Conservation (phyloP, 1,139 yeast genomes). For the Zygosaccharomyces pseudobailii region DNA sequence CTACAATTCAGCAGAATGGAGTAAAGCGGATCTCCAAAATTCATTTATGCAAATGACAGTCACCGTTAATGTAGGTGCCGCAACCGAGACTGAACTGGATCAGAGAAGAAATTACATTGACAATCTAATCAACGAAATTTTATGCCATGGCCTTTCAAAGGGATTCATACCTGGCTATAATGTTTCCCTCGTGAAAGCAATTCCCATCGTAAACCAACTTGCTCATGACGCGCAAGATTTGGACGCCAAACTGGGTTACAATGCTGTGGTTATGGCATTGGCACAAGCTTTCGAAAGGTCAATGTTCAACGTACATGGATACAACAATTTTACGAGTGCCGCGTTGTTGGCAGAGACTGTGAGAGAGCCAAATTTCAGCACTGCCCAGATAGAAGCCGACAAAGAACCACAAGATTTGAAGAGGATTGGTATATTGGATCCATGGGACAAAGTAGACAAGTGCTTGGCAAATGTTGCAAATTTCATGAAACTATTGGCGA, state of each 20-base stretch:
- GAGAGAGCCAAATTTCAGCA: constrained; percentile 8
- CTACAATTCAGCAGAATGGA: constrained; percentile 20
- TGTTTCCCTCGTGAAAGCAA: constrained; percentile 22
- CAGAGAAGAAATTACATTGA: constrained; percentile 27
- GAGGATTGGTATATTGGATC: constrained; percentile 22
- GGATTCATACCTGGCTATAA: constrained; percentile 30
- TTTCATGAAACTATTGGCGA: constrained; percentile 20
- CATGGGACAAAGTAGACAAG: constrained; percentile 25
- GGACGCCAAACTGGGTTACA: constrained; percentile 12
- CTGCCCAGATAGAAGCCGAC: constrained; percentile 14
- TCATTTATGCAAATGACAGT: constrained; percentile 23
- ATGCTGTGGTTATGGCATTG: constrained; percentile 18
- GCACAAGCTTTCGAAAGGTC: constrained; percentile 18
- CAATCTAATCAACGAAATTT: constrained; percentile 23
- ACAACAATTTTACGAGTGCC: constrained; percentile 14
- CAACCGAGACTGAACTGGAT: constrained; percentile 29
- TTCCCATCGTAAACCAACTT: constrained; percentile 11
- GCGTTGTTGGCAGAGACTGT: constrained; percentile 17
- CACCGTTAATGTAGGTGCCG: constrained; percentile 30
- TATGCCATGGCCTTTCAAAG: constrained; percentile 26
- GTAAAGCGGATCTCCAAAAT: constrained; percentile 9
- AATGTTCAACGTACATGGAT: constrained; percentile 16
- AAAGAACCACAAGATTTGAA: constrained; percentile 7
- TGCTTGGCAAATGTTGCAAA: constrained; percentile 15
- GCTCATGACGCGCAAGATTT: constrained; percentile 1